phyloP scores from a whole-genome alignment of 192 early-diverging fungal species.

The Mortierella antarctica region DNA sequence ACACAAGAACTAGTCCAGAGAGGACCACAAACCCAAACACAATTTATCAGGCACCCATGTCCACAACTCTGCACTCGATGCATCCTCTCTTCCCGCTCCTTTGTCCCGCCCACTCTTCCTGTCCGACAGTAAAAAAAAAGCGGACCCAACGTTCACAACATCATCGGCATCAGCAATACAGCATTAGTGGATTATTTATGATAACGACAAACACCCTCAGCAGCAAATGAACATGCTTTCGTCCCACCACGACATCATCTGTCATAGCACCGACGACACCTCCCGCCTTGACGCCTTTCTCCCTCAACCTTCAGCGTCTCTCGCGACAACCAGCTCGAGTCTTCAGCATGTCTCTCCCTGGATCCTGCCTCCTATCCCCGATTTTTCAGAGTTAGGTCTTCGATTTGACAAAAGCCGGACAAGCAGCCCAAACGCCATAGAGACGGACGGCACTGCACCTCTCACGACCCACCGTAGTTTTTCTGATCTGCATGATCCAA shows the following conservation, averaged over 20 bases:
- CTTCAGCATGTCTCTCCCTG: neutral
- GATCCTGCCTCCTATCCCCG: slow-evolving; percentile 37
- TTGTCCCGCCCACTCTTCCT: neutral
- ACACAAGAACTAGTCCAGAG: neutral
- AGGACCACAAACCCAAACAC: neutral
- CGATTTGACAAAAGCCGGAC: slow-evolving; percentile 23
- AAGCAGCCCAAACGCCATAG: slow-evolving; percentile 3
- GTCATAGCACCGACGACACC: neutral
- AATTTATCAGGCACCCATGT: neutral
- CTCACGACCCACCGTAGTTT: no score
- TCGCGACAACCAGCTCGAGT: neutral
- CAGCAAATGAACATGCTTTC: neutral
- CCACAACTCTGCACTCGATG: neutral
- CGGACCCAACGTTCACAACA: neutral
- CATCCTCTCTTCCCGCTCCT: neutral
- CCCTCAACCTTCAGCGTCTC: no score
- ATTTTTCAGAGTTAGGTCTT: slow-evolving; percentile 24
- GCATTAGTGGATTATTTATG: neutral
- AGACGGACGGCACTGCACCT: no score
- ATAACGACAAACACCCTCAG: slow-evolving; percentile 1
- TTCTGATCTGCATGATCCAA: neutral
- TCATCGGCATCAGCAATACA: neutral
- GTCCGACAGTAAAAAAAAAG: no score
- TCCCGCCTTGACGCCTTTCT: no score
- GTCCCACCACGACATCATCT: neutral